A percentile compares a stretch with the other conserved stretches of the same genome.
phyloP scores from a whole-genome alignment of 1,284 basidiomycete genomes.

The Pseudozyma pruni region DNA sequence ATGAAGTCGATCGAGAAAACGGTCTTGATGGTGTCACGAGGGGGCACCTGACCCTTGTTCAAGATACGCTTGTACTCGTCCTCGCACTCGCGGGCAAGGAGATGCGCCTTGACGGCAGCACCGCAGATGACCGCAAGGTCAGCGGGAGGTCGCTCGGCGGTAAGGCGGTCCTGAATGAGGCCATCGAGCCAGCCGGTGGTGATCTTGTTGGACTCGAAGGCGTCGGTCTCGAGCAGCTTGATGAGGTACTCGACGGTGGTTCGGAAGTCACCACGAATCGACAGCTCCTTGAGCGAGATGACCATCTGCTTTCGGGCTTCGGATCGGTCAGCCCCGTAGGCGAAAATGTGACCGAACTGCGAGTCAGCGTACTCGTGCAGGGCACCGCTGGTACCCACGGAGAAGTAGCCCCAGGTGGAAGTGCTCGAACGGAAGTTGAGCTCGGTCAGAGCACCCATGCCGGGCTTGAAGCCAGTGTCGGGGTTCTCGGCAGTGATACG shows the following conservation, averaged over 20 bases:
- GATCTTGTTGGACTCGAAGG: slow-evolving; percentile 96
- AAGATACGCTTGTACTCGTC: slow-evolving; percentile 93
- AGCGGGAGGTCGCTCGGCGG: slow-evolving; percentile 92
- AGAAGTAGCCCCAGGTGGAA: slow-evolving; percentile 91
- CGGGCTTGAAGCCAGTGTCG: slow-evolving; percentile 99
- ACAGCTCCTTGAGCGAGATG: slow-evolving; percentile 96
- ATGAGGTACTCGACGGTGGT: slow-evolving; percentile 95
- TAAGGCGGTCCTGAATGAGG: slow-evolving; percentile 92
- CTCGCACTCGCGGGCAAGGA: slow-evolving; percentile 88
- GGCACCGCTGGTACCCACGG: slow-evolving; percentile 92
- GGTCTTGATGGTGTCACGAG: slow-evolving; percentile 92
- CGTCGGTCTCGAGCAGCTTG: slow-evolving; percentile 94
- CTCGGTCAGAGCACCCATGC: slow-evolving; percentile 94
- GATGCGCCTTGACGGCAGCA: slow-evolving; percentile 90
- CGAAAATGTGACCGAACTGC: slow-evolving; percentile 96
- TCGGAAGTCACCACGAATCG: slow-evolving; percentile 98
- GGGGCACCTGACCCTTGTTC: slow-evolving; percentile 97
- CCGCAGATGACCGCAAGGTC: slow-evolving; percentile 95
- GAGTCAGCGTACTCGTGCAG: slow-evolving; percentile 91
- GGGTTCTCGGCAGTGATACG: slow-evolving; percentile 99
- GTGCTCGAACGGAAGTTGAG: slow-evolving; percentile 99
- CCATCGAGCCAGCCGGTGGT: slow-evolving; percentile 99
- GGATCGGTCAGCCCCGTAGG: slow-evolving; percentile 94
- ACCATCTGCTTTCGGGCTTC: slow-evolving; percentile 99
- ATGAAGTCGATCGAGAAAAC: slow-evolving; percentile 94